These are phyloP conservation scores for Epichloe sylvatica DNA, from an alignment of 2,329 filamentous ascomycete genomes.

Conservation along the genomic window DNA sequence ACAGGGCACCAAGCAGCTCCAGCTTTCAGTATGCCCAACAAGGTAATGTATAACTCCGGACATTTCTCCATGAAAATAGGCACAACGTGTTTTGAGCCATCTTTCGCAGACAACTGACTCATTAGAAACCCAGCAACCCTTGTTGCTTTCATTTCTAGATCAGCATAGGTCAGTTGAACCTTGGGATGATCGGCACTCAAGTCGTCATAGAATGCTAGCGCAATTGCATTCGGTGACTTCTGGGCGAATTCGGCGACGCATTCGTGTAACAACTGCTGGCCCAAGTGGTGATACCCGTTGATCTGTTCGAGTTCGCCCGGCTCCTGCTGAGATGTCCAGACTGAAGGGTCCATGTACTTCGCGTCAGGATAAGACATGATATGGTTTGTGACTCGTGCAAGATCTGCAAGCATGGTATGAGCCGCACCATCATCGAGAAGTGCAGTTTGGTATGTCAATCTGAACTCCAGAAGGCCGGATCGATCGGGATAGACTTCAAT, in stretches of 20 bases:
- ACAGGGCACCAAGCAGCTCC: constrained; percentile 28
- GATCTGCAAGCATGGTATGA: background rate
- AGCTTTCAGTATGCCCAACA: constrained; percentile 27
- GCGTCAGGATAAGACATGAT: background rate
- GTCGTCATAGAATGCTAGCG: constrained; percentile 3
- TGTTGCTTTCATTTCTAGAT: constrained; percentile 22
- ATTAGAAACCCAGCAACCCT: constrained; percentile 16
- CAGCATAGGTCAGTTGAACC: constrained; percentile 17
- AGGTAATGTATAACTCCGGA: constrained; percentile 24
- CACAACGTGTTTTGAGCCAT: constrained; percentile 14
- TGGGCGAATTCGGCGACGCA: background rate
- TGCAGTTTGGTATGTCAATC: background rate
- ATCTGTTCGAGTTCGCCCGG: background rate
- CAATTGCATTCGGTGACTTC: background rate
- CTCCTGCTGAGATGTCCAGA: background rate
- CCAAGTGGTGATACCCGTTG: background rate
- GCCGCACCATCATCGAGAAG: background rate
- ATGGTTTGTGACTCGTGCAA: background rate
- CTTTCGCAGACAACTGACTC: background rate
- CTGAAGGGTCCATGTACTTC: background rate
- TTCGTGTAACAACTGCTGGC: background rate
- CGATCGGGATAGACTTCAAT: background rate
- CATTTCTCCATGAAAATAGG: constrained; percentile 26
- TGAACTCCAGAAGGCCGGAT: background rate
- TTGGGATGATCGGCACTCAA: background rate